Conservation (phyloP, 441 rosid species). For the Isatis lusitanica region DNA sequence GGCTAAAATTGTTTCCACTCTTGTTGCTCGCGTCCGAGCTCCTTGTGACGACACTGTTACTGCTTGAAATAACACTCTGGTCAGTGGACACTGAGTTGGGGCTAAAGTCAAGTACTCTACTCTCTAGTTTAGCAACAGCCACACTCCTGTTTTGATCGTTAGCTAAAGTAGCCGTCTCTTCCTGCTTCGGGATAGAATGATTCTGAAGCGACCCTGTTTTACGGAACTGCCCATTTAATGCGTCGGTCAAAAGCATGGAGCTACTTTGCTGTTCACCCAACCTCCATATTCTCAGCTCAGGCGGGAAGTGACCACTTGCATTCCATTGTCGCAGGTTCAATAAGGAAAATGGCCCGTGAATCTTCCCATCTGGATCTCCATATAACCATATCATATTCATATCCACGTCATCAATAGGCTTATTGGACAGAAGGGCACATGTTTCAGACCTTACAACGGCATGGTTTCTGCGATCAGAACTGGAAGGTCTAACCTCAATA, state of each 20-base stretch:
- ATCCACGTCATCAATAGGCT: slow-evolving; percentile 56
- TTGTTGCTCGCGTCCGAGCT: slow-evolving; percentile 45
- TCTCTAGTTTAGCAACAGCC: slow-evolving; percentile 35
- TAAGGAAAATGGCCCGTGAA: slow-evolving; percentile 90
- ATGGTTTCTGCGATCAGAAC: slow-evolving; percentile 34
- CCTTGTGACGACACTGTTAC: slow-evolving; percentile 40
- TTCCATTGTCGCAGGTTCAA: slow-evolving; percentile 72
- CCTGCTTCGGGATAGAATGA: slow-evolving; percentile 44
- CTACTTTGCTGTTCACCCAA: slow-evolving; percentile 52
- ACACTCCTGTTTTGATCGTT: slow-evolving; percentile 39
- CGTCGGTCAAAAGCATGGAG: slow-evolving; percentile 81
- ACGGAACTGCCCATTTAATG: slow-evolving; percentile 46
- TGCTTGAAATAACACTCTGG: slow-evolving; percentile 41
- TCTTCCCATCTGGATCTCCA: slow-evolving; percentile 80
- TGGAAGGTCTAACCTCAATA: slow-evolving; percentile 34
- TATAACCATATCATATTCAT: slow-evolving; percentile 69
- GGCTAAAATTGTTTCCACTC: slow-evolving; percentile 42
- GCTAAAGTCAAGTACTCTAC: slow-evolving; percentile 46
- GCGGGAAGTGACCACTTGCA: slow-evolving; percentile 66
- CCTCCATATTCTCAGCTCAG: slow-evolving; percentile 80
- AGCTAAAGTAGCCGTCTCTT: slow-evolving; percentile 36
- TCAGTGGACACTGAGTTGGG: slow-evolving; percentile 47
- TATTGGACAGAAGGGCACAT: slow-evolving; percentile 40
- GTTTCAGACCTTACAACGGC: slow-evolving; percentile 39
- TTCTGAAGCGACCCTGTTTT: slow-evolving; percentile 31